Evolutionary conservation across 73 alveolate species (phyloP).

Genomic region (Tetrahymena thermophila): DNA sequence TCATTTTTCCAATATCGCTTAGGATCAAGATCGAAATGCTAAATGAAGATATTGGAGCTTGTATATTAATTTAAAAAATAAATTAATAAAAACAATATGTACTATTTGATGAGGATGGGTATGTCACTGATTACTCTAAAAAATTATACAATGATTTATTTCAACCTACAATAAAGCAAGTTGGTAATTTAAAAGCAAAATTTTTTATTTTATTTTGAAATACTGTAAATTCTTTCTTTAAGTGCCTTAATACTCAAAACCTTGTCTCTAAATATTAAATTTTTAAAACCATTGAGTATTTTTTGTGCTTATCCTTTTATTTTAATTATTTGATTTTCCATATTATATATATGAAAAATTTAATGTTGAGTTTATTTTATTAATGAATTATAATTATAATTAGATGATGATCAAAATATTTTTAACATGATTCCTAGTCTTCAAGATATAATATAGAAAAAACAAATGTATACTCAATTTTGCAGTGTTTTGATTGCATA

Average conservation of each 20-base stretch:
- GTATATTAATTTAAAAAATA: not conserved
- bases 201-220: no score
- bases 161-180: not conserved
- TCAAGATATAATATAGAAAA: not conserved
- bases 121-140: not conserved
- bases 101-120: not conserved
- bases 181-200: not conserved
- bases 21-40: not conserved
- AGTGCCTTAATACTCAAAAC: no score
- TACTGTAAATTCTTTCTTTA: no score
- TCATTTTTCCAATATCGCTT: not conserved
- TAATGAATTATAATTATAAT: no score
- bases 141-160: not conserved
- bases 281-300: no score
- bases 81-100: not conserved
- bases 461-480: not conserved
- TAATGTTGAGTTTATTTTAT: no score
- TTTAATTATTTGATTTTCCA: no score
- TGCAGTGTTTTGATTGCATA: not conserved
- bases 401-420: not conserved
- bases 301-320: no score
- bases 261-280: no score
- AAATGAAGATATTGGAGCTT: not conserved
- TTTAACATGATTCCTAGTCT: not conserved
- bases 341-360: no score